phyloP scores from a whole-genome alignment of 139 green algal genomes.

The Picochlorum costavermella region DNA sequence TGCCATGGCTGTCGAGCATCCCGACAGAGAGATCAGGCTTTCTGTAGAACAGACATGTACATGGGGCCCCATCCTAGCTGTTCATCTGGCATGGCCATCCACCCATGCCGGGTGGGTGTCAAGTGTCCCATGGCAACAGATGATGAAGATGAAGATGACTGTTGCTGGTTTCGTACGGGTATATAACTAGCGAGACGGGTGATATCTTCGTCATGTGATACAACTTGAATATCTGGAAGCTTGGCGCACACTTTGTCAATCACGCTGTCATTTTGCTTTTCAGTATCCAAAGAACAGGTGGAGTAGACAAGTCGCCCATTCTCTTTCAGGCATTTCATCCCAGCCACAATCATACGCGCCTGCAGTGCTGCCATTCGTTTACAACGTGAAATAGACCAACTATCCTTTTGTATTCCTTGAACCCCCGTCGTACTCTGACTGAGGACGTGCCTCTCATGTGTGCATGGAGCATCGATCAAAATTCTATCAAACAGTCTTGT shows the following conservation, averaged over 20 bases:
- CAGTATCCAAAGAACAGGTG: constrained; percentile 46
- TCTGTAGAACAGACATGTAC: constrained; percentile 44
- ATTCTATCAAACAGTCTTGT: constrained; percentile 38
- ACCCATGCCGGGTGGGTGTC: constrained; percentile 32
- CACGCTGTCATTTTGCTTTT: constrained; percentile 51
- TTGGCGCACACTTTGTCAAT: constrained; percentile 30
- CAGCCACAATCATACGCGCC: constrained; percentile 35
- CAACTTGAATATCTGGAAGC: not conserved
- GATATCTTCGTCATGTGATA: constrained; percentile 8
- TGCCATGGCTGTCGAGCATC: too few species aligned
- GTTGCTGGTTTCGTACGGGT: not conserved
- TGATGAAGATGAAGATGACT: not conserved
- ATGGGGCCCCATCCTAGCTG: constrained; percentile 29
- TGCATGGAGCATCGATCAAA: constrained; percentile 62
- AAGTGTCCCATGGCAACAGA: constrained; percentile 11
- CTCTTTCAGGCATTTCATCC: constrained; percentile 33
- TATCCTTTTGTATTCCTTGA: not conserved
- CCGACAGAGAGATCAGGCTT: constrained; percentile 1
- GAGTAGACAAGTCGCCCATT: constrained; percentile 56
- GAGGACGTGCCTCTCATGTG: constrained; percentile 47
- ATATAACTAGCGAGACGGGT: not conserved
- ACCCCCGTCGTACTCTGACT: constrained; percentile 17
- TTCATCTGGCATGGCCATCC: constrained; percentile 39
- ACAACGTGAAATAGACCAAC: constrained; percentile 43
- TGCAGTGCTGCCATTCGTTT: constrained; percentile 36